Conservation (phyloP, 1,284 basidiomycete genomes). For the Apiotrichum montevideense region DNA sequence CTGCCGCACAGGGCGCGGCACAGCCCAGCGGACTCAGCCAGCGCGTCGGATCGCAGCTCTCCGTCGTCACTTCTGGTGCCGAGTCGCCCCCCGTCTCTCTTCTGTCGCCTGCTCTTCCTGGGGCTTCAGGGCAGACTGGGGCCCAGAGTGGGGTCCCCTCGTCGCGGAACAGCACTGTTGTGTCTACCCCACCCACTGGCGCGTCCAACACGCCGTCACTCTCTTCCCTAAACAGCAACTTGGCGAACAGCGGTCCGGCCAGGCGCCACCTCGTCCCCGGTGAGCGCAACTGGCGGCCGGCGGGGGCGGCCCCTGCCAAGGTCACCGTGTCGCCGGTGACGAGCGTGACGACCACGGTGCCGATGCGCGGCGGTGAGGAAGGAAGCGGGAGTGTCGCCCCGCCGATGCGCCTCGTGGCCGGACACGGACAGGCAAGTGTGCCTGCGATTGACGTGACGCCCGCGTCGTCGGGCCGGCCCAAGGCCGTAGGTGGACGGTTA, state of each 20-base stretch:
- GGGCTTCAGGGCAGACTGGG: too few species aligned
- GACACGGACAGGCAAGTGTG: neutral
- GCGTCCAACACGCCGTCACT: constrained; percentile 13
- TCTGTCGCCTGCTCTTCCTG: neutral
- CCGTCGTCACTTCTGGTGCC: neutral
- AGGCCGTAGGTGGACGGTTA: constrained; percentile 14
- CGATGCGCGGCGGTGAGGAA: neutral
- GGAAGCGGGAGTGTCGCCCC: neutral
- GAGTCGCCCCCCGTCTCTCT: neutral
- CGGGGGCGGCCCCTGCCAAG: constrained; percentile 35
- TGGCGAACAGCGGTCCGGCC: neutral
- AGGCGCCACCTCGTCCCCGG: constrained; percentile 18
- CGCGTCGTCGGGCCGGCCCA: neutral
- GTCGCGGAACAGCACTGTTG: constrained; percentile 9
- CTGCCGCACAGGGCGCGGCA: neutral
- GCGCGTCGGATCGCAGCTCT: neutral
- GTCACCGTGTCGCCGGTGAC: constrained; percentile 41
- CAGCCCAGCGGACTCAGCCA: neutral
- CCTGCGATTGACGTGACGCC: constrained; percentile 10
- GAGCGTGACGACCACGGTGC: constrained; percentile 37
- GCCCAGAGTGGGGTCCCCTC: neutral
- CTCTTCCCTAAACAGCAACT: constrained; percentile 2
- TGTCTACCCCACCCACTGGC: constrained; percentile 8
- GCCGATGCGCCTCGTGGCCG: neutral
- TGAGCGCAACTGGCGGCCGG: constrained; percentile 37